Base-by-base conservation (phyloP, 441 rosid species). In the Adansonia rubrostipa region DNA sequence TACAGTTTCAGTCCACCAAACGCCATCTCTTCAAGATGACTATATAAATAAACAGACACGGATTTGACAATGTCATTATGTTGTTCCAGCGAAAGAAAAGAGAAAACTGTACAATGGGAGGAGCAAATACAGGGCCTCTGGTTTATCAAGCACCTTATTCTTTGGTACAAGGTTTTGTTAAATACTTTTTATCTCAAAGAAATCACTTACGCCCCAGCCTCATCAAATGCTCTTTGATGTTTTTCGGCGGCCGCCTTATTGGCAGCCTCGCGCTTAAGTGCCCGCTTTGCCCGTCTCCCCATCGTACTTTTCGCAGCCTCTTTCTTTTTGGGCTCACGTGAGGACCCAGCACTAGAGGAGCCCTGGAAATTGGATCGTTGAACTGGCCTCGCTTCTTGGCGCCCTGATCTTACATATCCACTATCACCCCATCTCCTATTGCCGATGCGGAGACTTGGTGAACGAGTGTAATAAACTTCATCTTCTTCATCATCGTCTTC, bases 381-480 rank as follows among this genome's bases (percentile, higher is more conserved):
- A 20, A 82, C 89, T 20, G 93, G 99, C 83, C 93, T 89, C 53
- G 95, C 98, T 88, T 95, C 96, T 81, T 87, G 95, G 42, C 87
- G 92, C 7, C 99, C 99, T 17, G 89, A 85, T 78, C 99, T 86
- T 54, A 95, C 97, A 50, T 85, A 93, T 14, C 97, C 98, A 73
- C 89, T 93, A 80, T 93, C 96, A 42, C 98, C 99, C 99, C 97
- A 93, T 74, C 98, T 87, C 22, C 97, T 78, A 56, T 93, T 95
- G 36, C 97, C 97, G 8, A 93, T 88, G 20, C 93, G 90, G 72
- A 90, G 85, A 77, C 82, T 89, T 15, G 93, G 80, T 5, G 89
- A 86, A 69, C 80, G 78, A 60, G 82, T 80, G 50, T 87, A 75
- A 78, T 89, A 92, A 66, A 79, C 92, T 76, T 92, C 96, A 13